phyloP scores from a whole-genome alignment of 148 eudicot species.

The Arctostaphylos glauca region DNA sequence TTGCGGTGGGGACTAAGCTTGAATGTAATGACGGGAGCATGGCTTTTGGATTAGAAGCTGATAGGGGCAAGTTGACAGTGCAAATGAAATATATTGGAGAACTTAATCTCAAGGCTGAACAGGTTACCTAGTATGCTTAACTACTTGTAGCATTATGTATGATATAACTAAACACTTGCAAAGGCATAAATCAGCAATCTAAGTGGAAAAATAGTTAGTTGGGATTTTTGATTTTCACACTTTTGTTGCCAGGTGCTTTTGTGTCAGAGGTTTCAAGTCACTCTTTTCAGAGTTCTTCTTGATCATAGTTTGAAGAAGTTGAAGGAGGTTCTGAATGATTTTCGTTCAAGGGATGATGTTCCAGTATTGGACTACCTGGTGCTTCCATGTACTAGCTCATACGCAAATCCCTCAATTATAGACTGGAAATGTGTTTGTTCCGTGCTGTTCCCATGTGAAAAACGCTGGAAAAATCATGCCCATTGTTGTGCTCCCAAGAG shows the following conservation, averaged over 20 bases:
- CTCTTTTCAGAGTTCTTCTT: constrained; percentile 50
- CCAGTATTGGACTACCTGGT: constrained; percentile 57
- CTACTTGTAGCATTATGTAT: not conserved
- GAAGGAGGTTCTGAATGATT: constrained; percentile 20
- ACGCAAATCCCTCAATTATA: constrained; percentile 22
- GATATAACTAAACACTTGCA: not conserved
- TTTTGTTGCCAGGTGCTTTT: constrained; percentile 44
- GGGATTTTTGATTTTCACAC: constrained; percentile 8
- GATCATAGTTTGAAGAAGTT: constrained; percentile 42
- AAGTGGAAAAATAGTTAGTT: not conserved
- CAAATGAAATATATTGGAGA: constrained; percentile 41
- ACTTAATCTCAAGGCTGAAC: constrained; percentile 31
- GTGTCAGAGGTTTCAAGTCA: constrained; percentile 58
- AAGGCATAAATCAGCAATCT: not conserved
- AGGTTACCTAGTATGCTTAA: constrained; percentile 32
- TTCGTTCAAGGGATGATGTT: constrained; percentile 13
- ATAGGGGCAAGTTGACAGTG: constrained; percentile 49
- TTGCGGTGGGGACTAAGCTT: constrained; percentile 49
- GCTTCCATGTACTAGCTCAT: constrained; percentile 47
- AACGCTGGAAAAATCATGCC: not conserved
- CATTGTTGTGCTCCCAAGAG: constrained; percentile 14
- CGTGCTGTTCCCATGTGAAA: constrained; percentile 27
- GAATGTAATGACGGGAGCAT: constrained; percentile 34
- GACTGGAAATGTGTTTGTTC: constrained; percentile 66
- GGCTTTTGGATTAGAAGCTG: constrained; percentile 48